Evolutionary conservation across 1,284 basidiomycete genomes (phyloP).

Genomic region (Agroathelia rolfsii): DNA sequence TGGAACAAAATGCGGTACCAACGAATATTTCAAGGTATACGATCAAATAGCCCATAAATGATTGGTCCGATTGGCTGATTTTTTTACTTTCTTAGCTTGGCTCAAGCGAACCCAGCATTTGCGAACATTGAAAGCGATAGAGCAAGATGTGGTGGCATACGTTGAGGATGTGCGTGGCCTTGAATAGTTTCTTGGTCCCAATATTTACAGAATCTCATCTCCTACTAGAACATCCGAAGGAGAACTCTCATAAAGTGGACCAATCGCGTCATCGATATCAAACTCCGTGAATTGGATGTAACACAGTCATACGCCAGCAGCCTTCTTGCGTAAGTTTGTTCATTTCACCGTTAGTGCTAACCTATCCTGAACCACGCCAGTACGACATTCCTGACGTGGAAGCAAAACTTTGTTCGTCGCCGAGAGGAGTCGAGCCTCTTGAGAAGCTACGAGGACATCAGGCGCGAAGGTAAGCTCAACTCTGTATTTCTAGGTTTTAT

Average conservation of each 20-base stretch:
- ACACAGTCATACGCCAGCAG: conserved; percentile 37
- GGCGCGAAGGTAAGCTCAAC: conserved; percentile 49
- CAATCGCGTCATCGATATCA: conserved; percentile 60
- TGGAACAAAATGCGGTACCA: no score
- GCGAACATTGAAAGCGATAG: no score
- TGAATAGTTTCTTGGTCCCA: conserved; percentile 2
- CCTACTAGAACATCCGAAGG: conserved; percentile 39
- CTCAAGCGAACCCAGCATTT: background rate
- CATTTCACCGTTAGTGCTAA: background rate
- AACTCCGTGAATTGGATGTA: conserved; percentile 58
- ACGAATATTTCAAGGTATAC: no score
- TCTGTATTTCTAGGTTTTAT: background rate
- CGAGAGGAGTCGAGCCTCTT: conserved; percentile 64
- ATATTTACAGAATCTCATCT: conserved; percentile 8
- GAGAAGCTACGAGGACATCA: conserved; percentile 71
- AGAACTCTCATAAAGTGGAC: conserved; percentile 51
- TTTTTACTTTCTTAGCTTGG: background rate
- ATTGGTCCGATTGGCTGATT: conserved; percentile 13
- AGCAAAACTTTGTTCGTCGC: conserved; percentile 45
- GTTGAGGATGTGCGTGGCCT: no score
- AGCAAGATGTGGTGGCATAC: no score
- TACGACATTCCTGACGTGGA: conserved; percentile 58
- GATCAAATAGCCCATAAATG: conserved; percentile 14
- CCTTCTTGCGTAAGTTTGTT: conserved; percentile 34
- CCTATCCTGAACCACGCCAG: no score